A percentile compares a stretch with the other conserved stretches of the same genome.
Evolutionary conservation across 1,139 yeast genomes (phyloP).

Genomic region (Pichiaceae sp.): DNA sequence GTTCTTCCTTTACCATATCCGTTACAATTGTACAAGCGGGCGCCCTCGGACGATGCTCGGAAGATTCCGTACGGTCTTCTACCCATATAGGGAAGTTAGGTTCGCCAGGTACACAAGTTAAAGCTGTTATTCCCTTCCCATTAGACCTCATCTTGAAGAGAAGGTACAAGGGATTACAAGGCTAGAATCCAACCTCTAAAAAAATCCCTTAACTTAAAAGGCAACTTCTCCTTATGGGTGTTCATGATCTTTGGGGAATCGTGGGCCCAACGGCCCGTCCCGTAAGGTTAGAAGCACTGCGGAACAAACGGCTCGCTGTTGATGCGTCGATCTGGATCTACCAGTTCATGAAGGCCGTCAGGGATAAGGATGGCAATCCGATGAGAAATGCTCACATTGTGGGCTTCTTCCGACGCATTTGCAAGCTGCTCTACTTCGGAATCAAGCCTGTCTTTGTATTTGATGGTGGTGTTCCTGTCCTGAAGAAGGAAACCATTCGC

Average conservation of each 20-base stretch:
- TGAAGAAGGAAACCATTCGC: conserved; percentile 70
- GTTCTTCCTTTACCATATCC: background rate
- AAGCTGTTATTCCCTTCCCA: no score
- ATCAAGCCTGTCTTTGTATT: conserved; percentile 90
- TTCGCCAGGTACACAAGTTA: no score
- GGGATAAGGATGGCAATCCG: conserved; percentile 78
- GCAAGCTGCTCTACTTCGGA: conserved; percentile 84
- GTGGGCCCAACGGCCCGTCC: conserved; percentile 88
- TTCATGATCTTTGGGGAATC: conserved; percentile 88
- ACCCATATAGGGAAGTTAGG: no score
- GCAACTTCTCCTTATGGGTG: conserved; percentile 60
- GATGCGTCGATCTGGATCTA: conserved; percentile 99
- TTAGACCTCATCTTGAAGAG: no score
- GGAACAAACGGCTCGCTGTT: conserved; percentile 74
- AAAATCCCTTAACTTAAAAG: background rate
- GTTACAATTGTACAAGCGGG: no score
- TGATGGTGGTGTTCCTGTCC: conserved; percentile 92
- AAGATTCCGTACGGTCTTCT: no score
- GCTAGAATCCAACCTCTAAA: no score
- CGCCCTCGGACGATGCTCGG: no score
- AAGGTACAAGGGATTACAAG: no score
- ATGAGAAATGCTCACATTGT: conserved; percentile 77
- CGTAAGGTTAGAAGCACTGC: conserved; percentile 75
- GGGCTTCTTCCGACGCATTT: conserved; percentile 90
- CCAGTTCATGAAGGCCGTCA: conserved; percentile 89